Conservation (phyloP, 1,284 basidiomycete genomes). For the Jaminaea rosea region DNA sequence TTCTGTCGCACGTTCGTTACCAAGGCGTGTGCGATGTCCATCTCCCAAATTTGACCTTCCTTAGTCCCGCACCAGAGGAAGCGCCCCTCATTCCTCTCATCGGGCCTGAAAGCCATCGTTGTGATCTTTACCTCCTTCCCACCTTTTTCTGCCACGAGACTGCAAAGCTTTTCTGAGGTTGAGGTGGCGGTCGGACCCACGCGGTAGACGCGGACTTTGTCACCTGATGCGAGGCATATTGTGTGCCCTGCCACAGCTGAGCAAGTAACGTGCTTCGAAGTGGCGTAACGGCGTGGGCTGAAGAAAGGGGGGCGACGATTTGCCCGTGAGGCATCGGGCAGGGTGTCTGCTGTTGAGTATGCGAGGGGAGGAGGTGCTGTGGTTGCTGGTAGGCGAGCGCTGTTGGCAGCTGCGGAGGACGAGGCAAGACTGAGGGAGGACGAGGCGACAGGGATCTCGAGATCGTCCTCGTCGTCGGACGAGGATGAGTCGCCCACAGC, state of each 20-base stretch:
- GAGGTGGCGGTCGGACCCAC: conserved; percentile 17
- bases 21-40: conserved; percentile 26
- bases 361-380: background rate
- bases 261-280: conserved; percentile 5
- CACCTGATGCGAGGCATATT: conserved; percentile 22
- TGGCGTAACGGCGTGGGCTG: background rate
- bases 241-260: conserved; percentile 24
- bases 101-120: conserved; percentile 20
- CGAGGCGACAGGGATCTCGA: background rate
- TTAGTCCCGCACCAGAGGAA: conserved; percentile 42
- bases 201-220: conserved; percentile 31
- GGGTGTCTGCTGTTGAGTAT: background rate
- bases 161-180: conserved; percentile 22
- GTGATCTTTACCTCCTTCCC: conserved; percentile 27
- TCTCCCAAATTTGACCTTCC: conserved; percentile 34
- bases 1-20: conserved; percentile 19
- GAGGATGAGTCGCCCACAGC: background rate
- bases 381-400: background rate
- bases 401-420: background rate
- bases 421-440: background rate
- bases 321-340: conserved; percentile 7
- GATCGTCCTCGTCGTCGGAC: background rate
- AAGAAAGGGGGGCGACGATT: conserved; percentile 9
- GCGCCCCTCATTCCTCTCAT: conserved; percentile 13
- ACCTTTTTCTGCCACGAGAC: conserved; percentile 8